Base-by-base conservation (phyloP, 2,329 filamentous ascomycete genomes). In the Didymella keratinophila region DNA sequence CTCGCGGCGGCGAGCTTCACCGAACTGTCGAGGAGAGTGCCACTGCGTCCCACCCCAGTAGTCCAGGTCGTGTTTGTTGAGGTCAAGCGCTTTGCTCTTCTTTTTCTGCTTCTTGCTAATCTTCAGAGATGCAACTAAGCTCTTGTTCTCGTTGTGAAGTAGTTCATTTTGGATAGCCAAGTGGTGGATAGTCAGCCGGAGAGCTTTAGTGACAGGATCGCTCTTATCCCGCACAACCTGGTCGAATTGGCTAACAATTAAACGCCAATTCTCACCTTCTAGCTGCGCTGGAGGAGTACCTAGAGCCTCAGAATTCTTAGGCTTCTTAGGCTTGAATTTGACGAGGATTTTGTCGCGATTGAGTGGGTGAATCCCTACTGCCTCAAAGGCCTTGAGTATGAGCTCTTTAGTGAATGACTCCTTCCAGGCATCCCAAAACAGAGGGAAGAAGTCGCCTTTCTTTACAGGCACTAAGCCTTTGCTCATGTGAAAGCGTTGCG, bases 351-450 rank as follows among this genome's bases (percentile, higher is more conserved):
- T 28, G 14, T 54, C 30, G 18, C 51, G 39, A 32, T 60, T 52
- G 27, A 55, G 25, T 12, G 48, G 52, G 34, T 32, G 25, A 43
- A 60, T 42, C 7, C 58, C 52, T 20, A 34, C 52, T 1, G 20
- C 32, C 28, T 49, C 44, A 41, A 56, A 60, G 42, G 52, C 45
- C 5, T 20, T 49, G 7, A 56, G 47, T 32, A 60, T 49, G 14
- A 21, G 51, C 16, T 14, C 6, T 45, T 28, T 14, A 11, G 21
- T 49, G 28, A 56, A 28, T 11, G 52, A 42, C 2, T 3, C 9
- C 3, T 23, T 8, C 45, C 34, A 56, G 11, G 43, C 52, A 14
- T 25, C 10, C 52, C 52, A 56, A 34, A 56, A 49, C 10, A 49
- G 28, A 20, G 8, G 14, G 30, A 56, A 49, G 16, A 56, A 56